Conservation (phyloP, 2,329 filamentous ascomycete species). For the Coniochaeta pulveracea region DNA sequence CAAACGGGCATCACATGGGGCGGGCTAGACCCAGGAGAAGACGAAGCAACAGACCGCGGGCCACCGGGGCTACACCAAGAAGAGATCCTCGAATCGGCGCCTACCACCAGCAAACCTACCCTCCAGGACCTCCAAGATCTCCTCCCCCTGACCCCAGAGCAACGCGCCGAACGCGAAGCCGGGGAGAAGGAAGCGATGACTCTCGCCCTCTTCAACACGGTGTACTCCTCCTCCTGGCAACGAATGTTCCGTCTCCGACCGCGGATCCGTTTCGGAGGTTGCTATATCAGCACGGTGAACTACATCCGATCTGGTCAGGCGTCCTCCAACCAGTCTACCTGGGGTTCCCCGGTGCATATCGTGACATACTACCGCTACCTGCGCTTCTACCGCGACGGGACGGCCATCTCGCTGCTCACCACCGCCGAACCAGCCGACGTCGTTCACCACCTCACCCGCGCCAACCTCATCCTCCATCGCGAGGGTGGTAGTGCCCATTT, state of each 20-base stretch:
- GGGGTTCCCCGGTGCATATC: constrained; percentile 78
- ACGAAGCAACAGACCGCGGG: constrained; percentile 11
- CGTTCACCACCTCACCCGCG: constrained; percentile 69
- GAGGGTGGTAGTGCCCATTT: constrained; percentile 24
- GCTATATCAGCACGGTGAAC: constrained; percentile 95
- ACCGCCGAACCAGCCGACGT: constrained; percentile 78
- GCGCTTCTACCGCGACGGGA: constrained; percentile 86
- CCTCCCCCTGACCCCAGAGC: constrained; percentile 21
- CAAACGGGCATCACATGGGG: constrained; percentile 48
- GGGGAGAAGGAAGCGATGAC: constrained; percentile 24
- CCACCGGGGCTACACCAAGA: constrained; percentile 5
- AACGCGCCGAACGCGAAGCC: constrained; percentile 18
- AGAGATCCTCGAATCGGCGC: background rate
- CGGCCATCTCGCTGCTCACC: constrained; percentile 67
- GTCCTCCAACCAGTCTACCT: constrained; percentile 58
- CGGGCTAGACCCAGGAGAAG: constrained; percentile 27
- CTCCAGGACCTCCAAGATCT: constrained; percentile 5
- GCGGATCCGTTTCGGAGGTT: constrained; percentile 84
- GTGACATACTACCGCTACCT: constrained; percentile 98
- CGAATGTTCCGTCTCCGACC: constrained; percentile 73
- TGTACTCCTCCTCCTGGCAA: constrained; percentile 44
- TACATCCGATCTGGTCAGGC: constrained; percentile 77
- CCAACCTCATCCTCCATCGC: constrained; percentile 45
- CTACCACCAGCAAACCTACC: background rate
- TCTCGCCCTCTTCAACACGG: constrained; percentile 26